phyloP scores from a whole-genome alignment of 495 filamentous ascomycete genomes.

The Chaetomidium leptoderma region DNA sequence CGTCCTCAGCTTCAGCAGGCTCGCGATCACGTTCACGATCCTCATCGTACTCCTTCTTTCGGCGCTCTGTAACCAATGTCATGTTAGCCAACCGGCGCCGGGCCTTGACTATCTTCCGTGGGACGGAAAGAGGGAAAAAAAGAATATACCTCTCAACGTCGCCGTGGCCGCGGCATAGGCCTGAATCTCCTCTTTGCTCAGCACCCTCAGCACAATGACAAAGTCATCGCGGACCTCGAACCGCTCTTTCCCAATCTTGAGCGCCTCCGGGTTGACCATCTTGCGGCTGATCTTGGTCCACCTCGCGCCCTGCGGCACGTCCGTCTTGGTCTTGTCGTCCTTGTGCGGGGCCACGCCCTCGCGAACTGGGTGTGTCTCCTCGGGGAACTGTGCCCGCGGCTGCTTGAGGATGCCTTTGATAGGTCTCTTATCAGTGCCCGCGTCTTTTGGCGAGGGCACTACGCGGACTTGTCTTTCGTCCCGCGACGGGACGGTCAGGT shows the following conservation, averaged over 20 bases:
- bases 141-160: conserved; percentile 64
- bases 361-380: conserved; percentile 69
- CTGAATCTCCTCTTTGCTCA: conserved; percentile 79
- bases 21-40: conserved; percentile 27
- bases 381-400: conserved; percentile 71
- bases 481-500: conserved; percentile 25
- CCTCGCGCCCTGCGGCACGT: conserved; percentile 70
- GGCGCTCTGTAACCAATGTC: conserved; percentile 27
- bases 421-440: conserved; percentile 32
- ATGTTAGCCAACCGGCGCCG: too few species aligned
- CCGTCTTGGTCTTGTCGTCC: conserved; percentile 66
- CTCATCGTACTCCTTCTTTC: conserved; percentile 33
- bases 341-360: conserved; percentile 88
- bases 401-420: conserved; percentile 57
- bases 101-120: background rate
- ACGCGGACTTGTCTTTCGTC: conserved; percentile 49
- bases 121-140: background rate
- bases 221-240: conserved; percentile 77
- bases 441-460: conserved; percentile 51
- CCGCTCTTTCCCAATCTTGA: conserved; percentile 71
- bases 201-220: conserved; percentile 77
- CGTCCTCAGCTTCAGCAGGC: conserved; percentile 9
- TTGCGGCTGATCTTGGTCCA: conserved; percentile 87
- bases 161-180: conserved; percentile 69
- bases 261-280: conserved; percentile 76